Evolutionary conservation across 2,329 filamentous ascomycete genomes (phyloP), one percentile per base, ranked within the genome.

Genomic region (Colletotrichum tanaceti): DNA sequence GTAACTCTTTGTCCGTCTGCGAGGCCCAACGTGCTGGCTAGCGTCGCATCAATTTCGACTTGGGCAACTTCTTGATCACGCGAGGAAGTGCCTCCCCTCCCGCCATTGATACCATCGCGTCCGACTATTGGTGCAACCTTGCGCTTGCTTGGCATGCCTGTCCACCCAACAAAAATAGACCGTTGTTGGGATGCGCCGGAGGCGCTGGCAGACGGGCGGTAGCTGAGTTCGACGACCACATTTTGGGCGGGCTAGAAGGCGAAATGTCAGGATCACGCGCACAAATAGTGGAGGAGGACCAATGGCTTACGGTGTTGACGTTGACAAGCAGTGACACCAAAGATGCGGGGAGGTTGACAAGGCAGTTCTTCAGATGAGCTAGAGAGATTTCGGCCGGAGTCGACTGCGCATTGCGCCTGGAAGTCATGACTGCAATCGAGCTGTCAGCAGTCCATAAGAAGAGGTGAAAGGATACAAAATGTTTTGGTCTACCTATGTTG

Each of bases 121-220:
- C 88, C 86, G 35, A 96, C 89, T 35, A 94, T 86, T 0, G 93
- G 88, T 14, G 90, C 88, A 73, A 92, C 83, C 78, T 90, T 92
- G 76, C 93, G 89, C 85, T 94, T 97, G 84, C 94, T 98, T 72
- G 94, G 92, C 93, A 99, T 97, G 74, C 96, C 96, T 13, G 96
- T 98, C 96, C 96, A 99, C 78, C 96, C 96, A 68, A 97, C 85
- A 77, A 92, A 99, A 74, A 97, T 85, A 55, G 93, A 97, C 75
- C 86, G 88, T 73, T 89, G 87, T 61, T 82, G 80, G 7, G 82
- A 77, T 59, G 84, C 78, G 46, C 83, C 75, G 72, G 84, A 82
- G 63, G 84, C 57, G 44, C 53, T 74, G 77, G 47, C 87, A 78
- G 47, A 85, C 78, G 61, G 41, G 18, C 90, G 89, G 81, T 92